Evolutionary conservation across 768 basidiomycete genomes (phyloP), one percentile per base, ranked within the genome.

Genomic region (Amanita rimosa): DNA sequence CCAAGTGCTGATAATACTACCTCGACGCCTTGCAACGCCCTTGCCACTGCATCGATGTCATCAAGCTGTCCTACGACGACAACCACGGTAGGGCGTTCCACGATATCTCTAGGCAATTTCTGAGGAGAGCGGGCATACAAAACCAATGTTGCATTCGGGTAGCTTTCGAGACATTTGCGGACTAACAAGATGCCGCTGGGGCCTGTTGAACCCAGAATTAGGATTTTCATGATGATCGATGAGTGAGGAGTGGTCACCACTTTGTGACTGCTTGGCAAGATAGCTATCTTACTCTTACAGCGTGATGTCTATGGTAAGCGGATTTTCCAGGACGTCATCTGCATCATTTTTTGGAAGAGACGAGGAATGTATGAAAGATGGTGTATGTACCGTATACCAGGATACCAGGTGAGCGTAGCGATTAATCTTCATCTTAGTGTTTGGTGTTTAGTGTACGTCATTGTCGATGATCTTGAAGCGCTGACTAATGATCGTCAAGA

Each of bases 201-300:
- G 1, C 85, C 84, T 3, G 85, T 88, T 19, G 72, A 79, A 14
- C 85, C 85, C n/a, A 88, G 69, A 50, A 87, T 67, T 47, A 87
- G 68, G 49, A 85, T 35, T 22, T 35, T 49, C 48, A 49, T 49
- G 29, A 17, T 21, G n/a, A n/a, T n/a, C n/a, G n/a, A n/a, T n/a
- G n/a, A n/a, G n/a, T n/a, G n/a, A n/a, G n/a, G n/a, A n/a, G n/a
- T n/a, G n/a, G n/a, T n/a, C n/a, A n/a, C n/a, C n/a, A n/a, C n/a
- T n/a, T n/a, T n/a, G n/a, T n/a, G n/a, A n/a, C n/a, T n/a, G n/a
- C n/a, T n/a, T n/a, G n/a, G n/a, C n/a, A n/a, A n/a, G n/a, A n/a
- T n/a, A n/a, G n/a, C n/a, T n/a, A n/a, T n/a, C n/a, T n/a, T n/a
- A n/a, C n/a, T n/a, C n/a, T n/a, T n/a, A n/a, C n/a, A n/a, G n/a